phyloP scores from a whole-genome alignment of 2,329 filamentous ascomycete species.

The Aspergillus terreus region DNA sequence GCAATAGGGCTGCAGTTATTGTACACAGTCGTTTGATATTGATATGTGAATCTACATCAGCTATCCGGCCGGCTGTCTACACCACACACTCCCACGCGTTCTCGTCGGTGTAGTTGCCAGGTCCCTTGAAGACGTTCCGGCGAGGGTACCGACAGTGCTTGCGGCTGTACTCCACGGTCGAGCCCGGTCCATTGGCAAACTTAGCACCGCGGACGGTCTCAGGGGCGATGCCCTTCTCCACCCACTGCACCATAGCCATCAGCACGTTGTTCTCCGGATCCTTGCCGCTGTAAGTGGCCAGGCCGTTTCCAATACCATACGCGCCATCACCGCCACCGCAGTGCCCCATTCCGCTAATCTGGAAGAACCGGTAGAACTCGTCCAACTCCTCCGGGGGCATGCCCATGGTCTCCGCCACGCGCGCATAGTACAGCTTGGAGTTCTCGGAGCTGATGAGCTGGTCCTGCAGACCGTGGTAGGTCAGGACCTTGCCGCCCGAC shows the following conservation, averaged over 20 bases:
- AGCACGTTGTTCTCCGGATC: conserved; percentile 46
- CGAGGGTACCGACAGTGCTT: conserved; percentile 45
- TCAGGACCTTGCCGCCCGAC: conserved; percentile 41
- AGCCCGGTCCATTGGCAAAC: conserved; percentile 37
- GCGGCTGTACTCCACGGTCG: conserved; percentile 42
- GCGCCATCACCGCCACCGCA: conserved; percentile 44
- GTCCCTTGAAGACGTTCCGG: conserved; percentile 29
- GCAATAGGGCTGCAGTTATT: no score
- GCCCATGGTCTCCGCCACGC: conserved; percentile 39
- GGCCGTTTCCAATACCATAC: conserved; percentile 38
- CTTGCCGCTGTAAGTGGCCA: conserved; percentile 15
- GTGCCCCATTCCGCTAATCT: conserved; percentile 54
- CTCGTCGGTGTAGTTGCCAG: conserved; percentile 31
- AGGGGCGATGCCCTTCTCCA: conserved; percentile 42
- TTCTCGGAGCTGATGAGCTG: conserved; percentile 52
- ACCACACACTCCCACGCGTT: conserved; percentile 32
- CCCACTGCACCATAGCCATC: conserved; percentile 48
- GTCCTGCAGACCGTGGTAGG: conserved; percentile 43
- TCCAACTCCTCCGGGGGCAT: conserved; percentile 29
- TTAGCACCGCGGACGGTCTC: conserved; percentile 43
- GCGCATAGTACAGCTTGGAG: conserved; percentile 51
- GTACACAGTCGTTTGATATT: no score
- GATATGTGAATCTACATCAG: not conserved
- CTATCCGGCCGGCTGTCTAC: conserved; percentile 6
- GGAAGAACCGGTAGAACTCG: conserved; percentile 48